Conservation (phyloP, 306 rosid species). For the Gastrolobium bilobum region DNA sequence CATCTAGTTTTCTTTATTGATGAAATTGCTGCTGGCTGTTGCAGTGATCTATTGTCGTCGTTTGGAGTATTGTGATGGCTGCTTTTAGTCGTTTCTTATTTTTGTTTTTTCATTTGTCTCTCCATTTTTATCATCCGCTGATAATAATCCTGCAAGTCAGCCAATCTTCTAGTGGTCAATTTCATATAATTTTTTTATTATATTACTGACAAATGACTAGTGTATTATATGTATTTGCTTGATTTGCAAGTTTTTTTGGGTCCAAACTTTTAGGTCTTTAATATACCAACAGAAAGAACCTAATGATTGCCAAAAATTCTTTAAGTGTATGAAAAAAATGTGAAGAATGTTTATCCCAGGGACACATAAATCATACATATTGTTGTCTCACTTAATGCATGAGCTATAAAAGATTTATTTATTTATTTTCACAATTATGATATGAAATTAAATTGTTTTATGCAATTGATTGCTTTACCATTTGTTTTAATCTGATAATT, state of each 20-base stretch:
- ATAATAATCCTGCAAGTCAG: neutral
- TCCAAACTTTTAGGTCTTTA: conserved; percentile 2
- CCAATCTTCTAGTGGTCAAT: conserved; percentile 18
- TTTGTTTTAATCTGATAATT: neutral
- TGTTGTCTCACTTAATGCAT: conserved; percentile 8
- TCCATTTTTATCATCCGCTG: neutral
- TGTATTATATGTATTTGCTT: conserved; percentile 23
- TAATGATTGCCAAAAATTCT: conserved; percentile 10
- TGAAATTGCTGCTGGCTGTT: conserved; percentile 26
- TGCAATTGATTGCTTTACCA: conserved; percentile 28
- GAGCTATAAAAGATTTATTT: neutral
- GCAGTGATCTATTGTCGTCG: neutral
- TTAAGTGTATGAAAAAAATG: neutral
- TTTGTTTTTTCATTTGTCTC: neutral
- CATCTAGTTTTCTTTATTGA: conserved; percentile 12
- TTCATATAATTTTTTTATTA: conserved; percentile 1
- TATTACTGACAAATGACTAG: neutral
- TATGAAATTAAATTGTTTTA: conserved; percentile 15
- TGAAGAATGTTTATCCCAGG: conserved; percentile 4
- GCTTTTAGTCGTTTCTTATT: neutral
- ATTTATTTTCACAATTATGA: neutral
- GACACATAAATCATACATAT: conserved; percentile 3
- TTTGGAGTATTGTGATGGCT: neutral
- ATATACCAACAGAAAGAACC: conserved; percentile 15
- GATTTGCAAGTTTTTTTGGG: neutral